Conservation (phyloP, 805 yeast genomes). For the Yarrowia keelungensis region DNA sequence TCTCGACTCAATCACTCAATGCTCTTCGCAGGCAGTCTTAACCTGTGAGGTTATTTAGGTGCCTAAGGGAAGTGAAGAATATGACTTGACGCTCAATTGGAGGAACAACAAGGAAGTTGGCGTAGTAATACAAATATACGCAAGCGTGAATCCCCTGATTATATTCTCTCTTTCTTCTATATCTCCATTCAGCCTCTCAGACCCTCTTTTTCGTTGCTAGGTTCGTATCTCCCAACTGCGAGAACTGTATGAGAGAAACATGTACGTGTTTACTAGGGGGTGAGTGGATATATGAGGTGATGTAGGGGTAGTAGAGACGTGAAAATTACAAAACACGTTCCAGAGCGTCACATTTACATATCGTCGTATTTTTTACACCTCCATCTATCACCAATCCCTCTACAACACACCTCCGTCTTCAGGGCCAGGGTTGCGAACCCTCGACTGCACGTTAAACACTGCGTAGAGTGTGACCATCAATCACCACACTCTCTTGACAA, state of each 20-base stretch:
- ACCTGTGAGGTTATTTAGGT: neutral
- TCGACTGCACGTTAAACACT: conserved; percentile 20
- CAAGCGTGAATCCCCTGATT: too few species aligned
- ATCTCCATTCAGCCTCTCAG: neutral
- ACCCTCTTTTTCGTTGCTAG: neutral
- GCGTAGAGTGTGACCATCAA: conserved; percentile 13
- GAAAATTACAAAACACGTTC: too few species aligned
- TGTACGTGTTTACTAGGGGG: conserved; percentile 25
- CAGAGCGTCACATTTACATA: too few species aligned
- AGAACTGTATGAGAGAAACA: conserved; percentile 13
- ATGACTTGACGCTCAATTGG: too few species aligned
- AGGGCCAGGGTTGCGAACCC: conserved; percentile 37
- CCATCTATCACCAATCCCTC: neutral
- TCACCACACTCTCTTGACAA: conserved; percentile 25
- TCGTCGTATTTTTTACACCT: too few species aligned
- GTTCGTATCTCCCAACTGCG: neutral
- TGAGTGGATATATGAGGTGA: neutral
- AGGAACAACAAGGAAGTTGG: too few species aligned
- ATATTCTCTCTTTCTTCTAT: too few species aligned
- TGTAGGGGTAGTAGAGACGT: neutral
- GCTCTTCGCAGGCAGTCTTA: neutral
- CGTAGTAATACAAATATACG: neutral
- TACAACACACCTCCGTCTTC: neutral
- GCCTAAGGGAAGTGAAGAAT: neutral
- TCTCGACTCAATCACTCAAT: too few species aligned